A percentile compares a stretch with the other conserved stretches of the same genome.
Evolutionary conservation across 768 basidiomycete genomes (phyloP).

Genomic region (Calvatia gigantea): DNA sequence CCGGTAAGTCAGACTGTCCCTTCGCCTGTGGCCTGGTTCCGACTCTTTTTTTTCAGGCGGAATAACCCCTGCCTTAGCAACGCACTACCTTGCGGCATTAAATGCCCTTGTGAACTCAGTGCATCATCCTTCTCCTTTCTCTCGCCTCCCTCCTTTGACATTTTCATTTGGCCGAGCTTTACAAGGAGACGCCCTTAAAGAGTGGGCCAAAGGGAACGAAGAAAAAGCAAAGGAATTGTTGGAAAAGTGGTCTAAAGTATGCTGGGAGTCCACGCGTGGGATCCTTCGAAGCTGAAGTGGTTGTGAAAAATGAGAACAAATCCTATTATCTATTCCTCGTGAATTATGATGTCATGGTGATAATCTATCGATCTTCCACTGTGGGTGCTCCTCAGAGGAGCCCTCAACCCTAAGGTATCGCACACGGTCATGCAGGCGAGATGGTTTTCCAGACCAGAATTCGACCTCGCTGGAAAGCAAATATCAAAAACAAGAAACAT

Average conservation of each 20-base stretch:
- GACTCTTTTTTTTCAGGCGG: slow-evolving; percentile 29
- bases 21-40: background rate
- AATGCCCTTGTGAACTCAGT: slow-evolving; percentile 35
- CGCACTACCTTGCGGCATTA: slow-evolving; percentile 36
- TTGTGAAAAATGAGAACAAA: slow-evolving; percentile 8
- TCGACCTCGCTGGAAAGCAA: slow-evolving; percentile 74
- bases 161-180: slow-evolving; percentile 50
- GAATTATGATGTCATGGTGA: slow-evolving; percentile 40
- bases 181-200: slow-evolving; percentile 45
- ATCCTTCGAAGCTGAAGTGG: slow-evolving; percentile 15
- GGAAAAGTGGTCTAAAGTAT: slow-evolving; percentile 38
- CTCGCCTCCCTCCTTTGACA: slow-evolving; percentile 38
- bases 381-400: slow-evolving; percentile 42
- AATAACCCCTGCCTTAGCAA: slow-evolving; percentile 36
- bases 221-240: slow-evolving; percentile 34
- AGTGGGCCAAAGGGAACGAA: slow-evolving; percentile 45
- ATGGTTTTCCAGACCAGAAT: slow-evolving; percentile 97
- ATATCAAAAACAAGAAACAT: slow-evolving; percentile 11
- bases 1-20: slow-evolving; percentile 28
- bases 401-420: slow-evolving; percentile 60
- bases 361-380: slow-evolving; percentile 79
- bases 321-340: background rate
- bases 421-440: slow-evolving; percentile 88
- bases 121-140: slow-evolving; percentile 29
- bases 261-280: slow-evolving; percentile 38